Evolutionary conservation across 2,329 filamentous ascomycete genomes (phyloP), one percentile per base, ranked within the genome.

Genomic region (Scolecobasidium constrictum): DNA sequence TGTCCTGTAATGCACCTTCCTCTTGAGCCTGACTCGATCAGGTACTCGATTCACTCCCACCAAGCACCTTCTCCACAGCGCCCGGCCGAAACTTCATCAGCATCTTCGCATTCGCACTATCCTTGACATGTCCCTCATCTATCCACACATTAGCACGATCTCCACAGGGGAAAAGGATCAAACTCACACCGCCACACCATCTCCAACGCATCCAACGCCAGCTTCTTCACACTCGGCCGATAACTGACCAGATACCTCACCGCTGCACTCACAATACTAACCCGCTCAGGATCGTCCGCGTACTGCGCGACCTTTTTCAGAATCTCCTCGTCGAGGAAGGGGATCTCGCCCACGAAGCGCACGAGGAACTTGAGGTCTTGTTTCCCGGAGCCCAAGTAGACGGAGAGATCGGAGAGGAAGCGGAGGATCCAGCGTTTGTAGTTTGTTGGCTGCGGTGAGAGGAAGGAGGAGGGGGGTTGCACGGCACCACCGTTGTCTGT

Each of bases 301-400:
- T 81, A 64, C 46, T 69, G 73, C 51, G 72, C 72, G 26, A 96
- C 78, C 39, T 83, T 75, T 37, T 79, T 71, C 2, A 96, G 70
- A 47, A 96, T 78, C 9, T 74, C 71, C 23, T 68, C 61, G 47
- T 79, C 86, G 23, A 98, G 69, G 34, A 83, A 80, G 0, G 92
- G 92, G 23, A 98, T 80, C 61, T 98, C 92, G 39, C 86, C 88
- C 35, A 98, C 66, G 56, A 96, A 94, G 26, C 92, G 78, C 20
- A 93, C 88, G 44, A 98, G 67, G 17, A 94, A 75, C 18, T 40
- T 40, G 19, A 44, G 31, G 34, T 54, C 52, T 60, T 92, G 90
- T 58, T 98, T 92, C 47, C 86, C 83, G 2, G 81, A 76, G 56
- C 95, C 87, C n/a, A 96, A 70, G 59, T 94, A 96, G 3, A 86